Percentiles rank a stretch among this genome's conserved stretches.
Conservation (phyloP, 2,329 filamentous ascomycete genomes). For the Knufia fluminis region DNA sequence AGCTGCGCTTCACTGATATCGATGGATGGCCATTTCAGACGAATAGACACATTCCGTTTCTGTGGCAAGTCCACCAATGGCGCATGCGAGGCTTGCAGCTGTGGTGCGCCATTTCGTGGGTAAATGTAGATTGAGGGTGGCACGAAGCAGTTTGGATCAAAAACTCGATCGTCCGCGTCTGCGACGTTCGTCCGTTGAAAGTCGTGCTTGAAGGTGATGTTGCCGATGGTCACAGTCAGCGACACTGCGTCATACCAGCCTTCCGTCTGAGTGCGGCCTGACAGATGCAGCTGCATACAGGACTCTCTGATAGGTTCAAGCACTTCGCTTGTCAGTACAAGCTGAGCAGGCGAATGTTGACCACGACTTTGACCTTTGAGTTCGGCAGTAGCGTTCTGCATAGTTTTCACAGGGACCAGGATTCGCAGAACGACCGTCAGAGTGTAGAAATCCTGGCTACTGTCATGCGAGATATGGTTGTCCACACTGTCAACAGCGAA, state of each 20-base stretch:
- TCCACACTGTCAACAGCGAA: conserved; percentile 30
- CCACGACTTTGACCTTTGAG: conserved; percentile 1
- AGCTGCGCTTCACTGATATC: conserved; percentile 48
- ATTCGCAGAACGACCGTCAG: not conserved
- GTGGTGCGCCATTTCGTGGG: conserved; percentile 12
- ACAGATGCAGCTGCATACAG: conserved; percentile 36
- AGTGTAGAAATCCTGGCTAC: not conserved
- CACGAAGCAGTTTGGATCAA: not conserved
- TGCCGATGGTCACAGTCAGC: conserved; percentile 16
- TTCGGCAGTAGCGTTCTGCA: not conserved
- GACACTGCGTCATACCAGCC: conserved; percentile 19
- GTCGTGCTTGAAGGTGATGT: conserved; percentile 17
- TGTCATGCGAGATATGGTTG: not conserved
- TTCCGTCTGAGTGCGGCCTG: conserved; percentile 13
- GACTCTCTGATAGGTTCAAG: conserved; percentile 42
- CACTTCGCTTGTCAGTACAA: not conserved
- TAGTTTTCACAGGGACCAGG: not conserved
- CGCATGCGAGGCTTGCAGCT: conserved; percentile 52
- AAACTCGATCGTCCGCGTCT: not conserved
- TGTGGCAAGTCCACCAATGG: conserved; percentile 70
- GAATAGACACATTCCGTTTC: conserved; percentile 66
- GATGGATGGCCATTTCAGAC: conserved; percentile 55
- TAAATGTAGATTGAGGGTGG: conserved; percentile 18
- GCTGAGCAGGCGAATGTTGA: not conserved
- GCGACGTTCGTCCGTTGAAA: not conserved